phyloP scores from a whole-genome alignment of 2,329 filamentous ascomycete species.

The Macrophomina phaseolina region DNA sequence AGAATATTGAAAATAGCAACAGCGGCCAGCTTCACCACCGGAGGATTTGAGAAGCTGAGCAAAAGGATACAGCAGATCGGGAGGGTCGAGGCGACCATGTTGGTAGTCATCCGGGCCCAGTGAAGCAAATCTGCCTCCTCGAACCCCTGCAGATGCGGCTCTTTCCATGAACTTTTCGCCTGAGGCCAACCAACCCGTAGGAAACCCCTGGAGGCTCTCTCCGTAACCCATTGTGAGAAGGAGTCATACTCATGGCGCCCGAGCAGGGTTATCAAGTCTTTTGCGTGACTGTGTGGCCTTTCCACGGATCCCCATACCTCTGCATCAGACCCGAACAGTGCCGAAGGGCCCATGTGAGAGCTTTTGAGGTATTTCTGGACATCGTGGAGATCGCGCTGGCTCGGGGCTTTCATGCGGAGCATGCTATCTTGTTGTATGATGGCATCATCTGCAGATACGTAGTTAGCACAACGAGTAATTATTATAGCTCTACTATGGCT shows the following conservation, averaged over 20 bases:
- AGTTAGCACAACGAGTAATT: too few relatives aligned
- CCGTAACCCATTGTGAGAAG: neutral
- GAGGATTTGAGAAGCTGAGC: neutral
- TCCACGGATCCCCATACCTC: neutral
- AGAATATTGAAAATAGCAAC: neutral
- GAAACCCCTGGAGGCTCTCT: neutral
- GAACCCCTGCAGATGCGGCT: neutral
- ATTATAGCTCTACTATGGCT: neutral
- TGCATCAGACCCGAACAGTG: neutral
- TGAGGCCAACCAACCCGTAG: neutral
- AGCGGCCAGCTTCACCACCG: neutral
- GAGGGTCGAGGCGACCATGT: neutral
- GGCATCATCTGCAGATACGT: neutral
- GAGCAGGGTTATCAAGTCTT: neutral
- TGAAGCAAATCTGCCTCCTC: neutral
- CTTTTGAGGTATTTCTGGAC: neutral
- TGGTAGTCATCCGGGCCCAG: neutral
- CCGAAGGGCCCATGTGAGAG: neutral
- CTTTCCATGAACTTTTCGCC: neutral
- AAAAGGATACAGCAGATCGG: neutral
- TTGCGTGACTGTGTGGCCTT: neutral
- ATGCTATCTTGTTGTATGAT: neutral
- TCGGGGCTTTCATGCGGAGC: neutral
- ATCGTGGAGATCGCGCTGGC: neutral
- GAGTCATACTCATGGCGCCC: neutral